These are phyloP conservation scores for Pythium volutum DNA, from an alignment of 352 stramenopile species.

Conservation along the genomic window DNA sequence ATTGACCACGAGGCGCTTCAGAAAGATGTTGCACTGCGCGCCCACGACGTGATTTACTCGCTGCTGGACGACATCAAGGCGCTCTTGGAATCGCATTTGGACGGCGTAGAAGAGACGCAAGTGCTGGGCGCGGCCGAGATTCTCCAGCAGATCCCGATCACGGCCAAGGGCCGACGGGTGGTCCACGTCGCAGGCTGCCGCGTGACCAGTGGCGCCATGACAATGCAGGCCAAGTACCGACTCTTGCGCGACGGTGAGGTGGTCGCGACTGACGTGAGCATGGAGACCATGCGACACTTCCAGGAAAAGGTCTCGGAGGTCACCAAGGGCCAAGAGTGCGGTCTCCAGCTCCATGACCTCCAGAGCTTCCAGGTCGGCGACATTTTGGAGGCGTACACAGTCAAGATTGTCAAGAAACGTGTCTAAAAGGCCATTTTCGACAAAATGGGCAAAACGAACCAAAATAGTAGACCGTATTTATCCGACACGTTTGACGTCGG, in stretches of 20 bases:
- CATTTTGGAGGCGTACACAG: constrained; percentile 91
- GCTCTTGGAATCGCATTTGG: constrained; percentile 65
- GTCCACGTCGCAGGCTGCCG: constrained; percentile 95
- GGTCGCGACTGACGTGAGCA: constrained; percentile 79
- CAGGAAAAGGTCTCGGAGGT: constrained; percentile 92
- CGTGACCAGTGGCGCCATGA: constrained; percentile 93
- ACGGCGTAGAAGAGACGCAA: constrained; percentile 56
- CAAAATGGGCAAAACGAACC: neutral
- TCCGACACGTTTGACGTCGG: constrained; percentile 8
- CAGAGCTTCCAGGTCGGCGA: constrained; percentile 94
- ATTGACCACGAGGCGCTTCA: constrained; percentile 82
- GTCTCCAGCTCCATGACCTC: constrained; percentile 92
- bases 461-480: constrained; percentile 31
- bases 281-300: constrained; percentile 88
- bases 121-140: constrained; percentile 76
- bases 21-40: constrained; percentile 66
- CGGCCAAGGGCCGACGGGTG: constrained; percentile 75
- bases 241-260: constrained; percentile 91
- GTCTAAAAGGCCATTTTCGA: constrained; percentile 34
- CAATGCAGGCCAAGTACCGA: constrained; percentile 81
- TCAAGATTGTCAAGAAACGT: constrained; percentile 66
- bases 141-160: constrained; percentile 85
- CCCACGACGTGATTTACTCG: constrained; percentile 86
- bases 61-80: constrained; percentile 88
- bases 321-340: constrained; percentile 96